These are phyloP conservation scores for Exophiala calicioides DNA, from an alignment of 2,329 filamentous ascomycete species.

Conservation along the genomic window DNA sequence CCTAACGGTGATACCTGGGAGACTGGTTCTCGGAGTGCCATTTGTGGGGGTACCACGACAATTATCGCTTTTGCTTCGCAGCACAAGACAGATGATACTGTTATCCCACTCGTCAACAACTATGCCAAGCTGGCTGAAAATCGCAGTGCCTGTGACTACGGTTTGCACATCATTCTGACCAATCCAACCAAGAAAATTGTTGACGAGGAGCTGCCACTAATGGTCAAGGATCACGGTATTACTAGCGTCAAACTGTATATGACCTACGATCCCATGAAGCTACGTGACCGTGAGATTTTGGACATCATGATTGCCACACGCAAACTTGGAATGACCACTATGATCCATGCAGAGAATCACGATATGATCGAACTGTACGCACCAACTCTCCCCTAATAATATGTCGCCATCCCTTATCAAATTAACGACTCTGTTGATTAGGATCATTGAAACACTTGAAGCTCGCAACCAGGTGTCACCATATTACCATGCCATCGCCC, in stretches of 20 bases:
- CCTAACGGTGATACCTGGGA: constrained; percentile 45
- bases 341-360: constrained; percentile 51
- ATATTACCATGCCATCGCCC: constrained; percentile 44
- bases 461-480: too few relatives aligned
- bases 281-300: constrained; percentile 45
- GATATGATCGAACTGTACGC: constrained; percentile 43
- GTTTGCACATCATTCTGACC: constrained; percentile 49
- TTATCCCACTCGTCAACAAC: constrained; percentile 49
- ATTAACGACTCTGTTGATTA: too few relatives aligned
- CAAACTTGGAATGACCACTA: constrained; percentile 45
- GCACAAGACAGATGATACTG: constrained; percentile 45
- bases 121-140: constrained; percentile 51
- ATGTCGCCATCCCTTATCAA: too few relatives aligned
- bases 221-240: constrained; percentile 43
- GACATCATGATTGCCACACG: constrained; percentile 45
- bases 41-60: constrained; percentile 61
- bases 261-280: constrained; percentile 47
- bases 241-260: constrained; percentile 50
- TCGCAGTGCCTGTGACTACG: constrained; percentile 52
- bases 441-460: too few relatives aligned
- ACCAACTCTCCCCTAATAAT: too few relatives aligned
- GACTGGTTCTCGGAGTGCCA: constrained; percentile 55
- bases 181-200: constrained; percentile 37
- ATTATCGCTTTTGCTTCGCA: constrained; percentile 60
- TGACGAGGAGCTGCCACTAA: constrained; percentile 40